Base-by-base conservation (phyloP, 2,329 filamentous ascomycete genomes). In the Anisogramma anomala region DNA sequence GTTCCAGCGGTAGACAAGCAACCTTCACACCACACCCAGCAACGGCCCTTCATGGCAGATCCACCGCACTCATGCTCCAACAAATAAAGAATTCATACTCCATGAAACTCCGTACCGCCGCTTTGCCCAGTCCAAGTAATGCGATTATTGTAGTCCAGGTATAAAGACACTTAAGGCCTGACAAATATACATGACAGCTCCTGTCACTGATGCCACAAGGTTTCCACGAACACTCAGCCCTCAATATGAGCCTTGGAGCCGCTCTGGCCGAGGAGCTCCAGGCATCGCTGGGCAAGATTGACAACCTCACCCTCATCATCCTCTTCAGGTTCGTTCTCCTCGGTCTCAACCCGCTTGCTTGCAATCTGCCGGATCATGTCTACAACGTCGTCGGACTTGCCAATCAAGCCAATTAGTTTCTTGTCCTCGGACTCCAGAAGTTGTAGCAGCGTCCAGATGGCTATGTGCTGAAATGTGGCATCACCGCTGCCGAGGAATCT, bases 401-500 rank as follows among this genome's bases (percentile, higher is more conserved):
- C 80, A 52, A 98, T 95, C 36, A 86, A 77, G 36, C 80, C 79
- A 48, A 95, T 82, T n/a, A 98, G 70, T 41, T 78, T 82, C 63
- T 84, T 80, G 58, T 98, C 89, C 58, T 94, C 88, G 0, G 89
- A 95, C 63, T 98, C 91, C 37, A 98, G 79, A 4, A 98, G 74
- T 58, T 98, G 91, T 3, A 98, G 74, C 35, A 98, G 66, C 1
- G 91, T 98, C 91, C 91, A 98, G 49, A 96, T 94, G 37, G 91
- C 91, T 56, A 98, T 98, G 59, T 98, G 91, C 63, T 98, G 91
- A 70, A 98, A 98, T 0, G 91, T 98, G 1, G 91, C 80, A 57
- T 98, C 91, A 30, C 88, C 89, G 49, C 87, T 95, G 33, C 84
- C 84, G 14, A 98, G 72, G 69, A 98, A 98, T 41, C 89, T 80